Evolutionary conservation across 129 eudicot genomes (phyloP), one percentile per base, ranked within the genome.

Genomic region (Artemisia annua): DNA sequence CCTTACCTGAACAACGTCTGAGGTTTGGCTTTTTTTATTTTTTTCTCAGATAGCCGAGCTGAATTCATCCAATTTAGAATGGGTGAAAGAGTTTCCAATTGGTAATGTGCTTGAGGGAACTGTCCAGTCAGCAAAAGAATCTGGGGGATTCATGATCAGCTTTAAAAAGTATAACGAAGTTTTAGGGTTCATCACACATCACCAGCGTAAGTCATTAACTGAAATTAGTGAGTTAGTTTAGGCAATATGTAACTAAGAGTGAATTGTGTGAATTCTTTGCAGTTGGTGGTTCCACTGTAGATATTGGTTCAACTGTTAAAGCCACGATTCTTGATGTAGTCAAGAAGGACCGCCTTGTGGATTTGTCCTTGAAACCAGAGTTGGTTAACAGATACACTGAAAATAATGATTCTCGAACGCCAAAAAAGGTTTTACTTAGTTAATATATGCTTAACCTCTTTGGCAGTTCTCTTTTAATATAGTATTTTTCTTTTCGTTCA

Each of bases 311-410:
- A 61, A 72, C 70, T 56, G 69, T 93, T 64, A 81, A 65, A 81
- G 97, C 96, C 51, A 74, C 69, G 68, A 76, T 93, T 74, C 97
- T 93, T 79, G 98, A 93, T 83, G 80, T 93, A 67, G 75, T 97
- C 51, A 93, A 79, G 81, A 75, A 83, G 67, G 98, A 93, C n/a
- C 89, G 85, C 74, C 95, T 93, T 26, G 91, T 93, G 63, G 96
- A 93, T 78, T 70, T 93, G 71, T 89, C 98, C 60, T 69, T 93
- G 79, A 93, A 90, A 81, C 76, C 87, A 10, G 97, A 82, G 52
- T 79, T 93, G 54, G 78, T 87, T 53, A 73, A 77, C 69, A 80
- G 69, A 81, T 54, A 70, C 54, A 69, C 52, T 32, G 77, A 75
- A 71, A 78, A 62, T 46, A 74, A 87, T 48, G 54, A 32, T 49